Base-by-base conservation (phyloP, 805 yeast species). In the Ogataea henricii region DNA sequence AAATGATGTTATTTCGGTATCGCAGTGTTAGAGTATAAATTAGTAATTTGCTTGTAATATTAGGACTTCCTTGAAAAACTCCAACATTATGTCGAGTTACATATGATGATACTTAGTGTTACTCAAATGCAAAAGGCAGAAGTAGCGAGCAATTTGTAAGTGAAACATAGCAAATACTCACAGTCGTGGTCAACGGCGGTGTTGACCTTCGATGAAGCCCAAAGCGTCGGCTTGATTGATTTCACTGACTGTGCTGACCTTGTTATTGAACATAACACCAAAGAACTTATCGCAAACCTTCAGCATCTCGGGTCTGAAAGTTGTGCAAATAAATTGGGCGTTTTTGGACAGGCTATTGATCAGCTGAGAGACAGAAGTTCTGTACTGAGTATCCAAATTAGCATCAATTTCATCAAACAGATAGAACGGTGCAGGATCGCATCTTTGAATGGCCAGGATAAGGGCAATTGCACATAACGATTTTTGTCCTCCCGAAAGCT, bases 361-460 rank as follows among this genome's bases (percentile, higher is more conserved):
- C 72, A 88, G 70, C 27, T 74, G 69, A 0, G 98, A 96, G 17
- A 94, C 96, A 0, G 96, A 81, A 0, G 87, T 78, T 59, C 99
- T 78, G 62, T 91, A 92, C 60, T 88, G 96, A 2, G 96, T 81
- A 67, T 94, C 99, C 53, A 94, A 73, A 57, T 92, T 94, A 4
- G 98, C 97, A 69, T 94, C 99, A 49, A 94, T 86, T 70, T 94
- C 99, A 67, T 94, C 99, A 66, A 94, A 92, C 40, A 94, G 68
- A 63, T 94, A 94, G 65, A 94, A 94, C 41, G 98, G 97, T 7
- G 97, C 97, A 9, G 98, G 98, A 57, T 94, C 98, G 54, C 95
- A 89, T 61, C 79, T 82, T 70, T 94, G 99, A 50, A 92, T 89
- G 3, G 99, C 97, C 48, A 94, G 75, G 55, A 94, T 91, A 43